Evolutionary conservation across 441 rosid genomes (phyloP), one percentile per base, ranked within the genome.

Genomic region (Gossypium laxum): DNA sequence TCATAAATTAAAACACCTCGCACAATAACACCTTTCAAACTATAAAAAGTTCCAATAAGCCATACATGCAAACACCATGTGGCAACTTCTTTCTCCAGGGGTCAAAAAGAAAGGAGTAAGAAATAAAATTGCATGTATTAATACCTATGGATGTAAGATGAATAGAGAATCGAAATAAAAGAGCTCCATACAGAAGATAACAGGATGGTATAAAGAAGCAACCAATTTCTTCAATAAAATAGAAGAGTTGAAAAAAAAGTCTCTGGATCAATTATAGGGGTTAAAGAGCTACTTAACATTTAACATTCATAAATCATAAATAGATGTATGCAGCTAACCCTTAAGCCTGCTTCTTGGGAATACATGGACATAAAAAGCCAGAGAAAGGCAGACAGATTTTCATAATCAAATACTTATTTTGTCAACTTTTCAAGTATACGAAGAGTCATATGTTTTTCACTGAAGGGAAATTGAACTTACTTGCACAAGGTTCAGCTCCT

Each of bases 401-500:
- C 24, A 15, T 62, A 38, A 62, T 38, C 28, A 62, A 18, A 62
- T 38, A 38, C 45, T 38, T 38, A 34, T 34, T 48, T 28, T 24
- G 15, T 8, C 52, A 50, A 67, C 18, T 50, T 50, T 26, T 43
- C 24, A 67, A 67, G 21, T 22, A 22, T 14, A 50, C 5, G 5
- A 48, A 50, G 43, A 15, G 43, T 17, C 60, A 32, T 52, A 17
- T 5, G 15, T 30, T 54, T 69, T 12, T 2, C 1, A 10, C 18
- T 5, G 56, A 55, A 54, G 62, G 38, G 19, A 52, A 34, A 19
- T 34, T 69, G 51, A 79, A 79, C 86, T 84, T 85, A 92, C 99
- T 79, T 95, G 99, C 67, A 92, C 91, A 61, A 95, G 86, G 80
- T 90, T 89, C 82, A 92, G 83, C 82, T 95, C 98, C 75, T 92